Percentiles rank a stretch among this genome's conserved stretches.
Conservation (phyloP, 352 stramenopile species). For the Phytopythium aichiense region DNA sequence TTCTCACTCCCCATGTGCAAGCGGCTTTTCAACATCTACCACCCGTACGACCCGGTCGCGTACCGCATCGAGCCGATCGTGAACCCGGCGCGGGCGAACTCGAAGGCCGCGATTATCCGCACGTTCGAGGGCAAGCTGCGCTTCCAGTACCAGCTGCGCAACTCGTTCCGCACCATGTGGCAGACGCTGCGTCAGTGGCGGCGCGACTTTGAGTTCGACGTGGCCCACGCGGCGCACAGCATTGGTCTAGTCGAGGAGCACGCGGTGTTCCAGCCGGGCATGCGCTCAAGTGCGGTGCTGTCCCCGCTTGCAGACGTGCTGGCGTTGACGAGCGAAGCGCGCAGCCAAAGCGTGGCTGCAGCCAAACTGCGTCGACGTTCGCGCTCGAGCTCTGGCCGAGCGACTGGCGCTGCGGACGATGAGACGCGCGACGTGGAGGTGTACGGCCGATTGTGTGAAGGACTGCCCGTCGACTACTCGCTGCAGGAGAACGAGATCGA, state of each 20-base stretch:
- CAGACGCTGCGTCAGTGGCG: conserved; percentile 70
- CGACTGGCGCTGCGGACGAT: conserved; percentile 17
- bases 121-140: conserved; percentile 81
- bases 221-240: conserved; percentile 59
- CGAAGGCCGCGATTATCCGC: conserved; percentile 81
- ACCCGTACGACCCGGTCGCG: conserved; percentile 92
- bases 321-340: conserved; percentile 9
- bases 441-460: conserved; percentile 65
- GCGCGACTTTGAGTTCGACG: conserved; percentile 70
- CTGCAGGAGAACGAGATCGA: conserved; percentile 94
- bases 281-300: conserved; percentile 15
- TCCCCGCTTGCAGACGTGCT: conserved; percentile 29
- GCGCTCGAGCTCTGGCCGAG: conserved; percentile 1
- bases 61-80: conserved; percentile 96
- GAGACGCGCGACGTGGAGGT: conserved; percentile 38
- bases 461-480: conserved; percentile 81
- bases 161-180: conserved; percentile 79
- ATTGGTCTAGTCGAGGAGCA: conserved; percentile 64
- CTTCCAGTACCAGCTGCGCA: conserved; percentile 84
- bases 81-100: conserved; percentile 63
- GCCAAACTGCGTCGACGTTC: neutral
- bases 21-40: conserved; percentile 94
- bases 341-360: neutral
- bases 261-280: neutral
- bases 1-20: conserved; percentile 80